These are phyloP conservation scores for Calophaca sinica DNA, from an alignment of 306 rosid species.

Conservation along the genomic window DNA sequence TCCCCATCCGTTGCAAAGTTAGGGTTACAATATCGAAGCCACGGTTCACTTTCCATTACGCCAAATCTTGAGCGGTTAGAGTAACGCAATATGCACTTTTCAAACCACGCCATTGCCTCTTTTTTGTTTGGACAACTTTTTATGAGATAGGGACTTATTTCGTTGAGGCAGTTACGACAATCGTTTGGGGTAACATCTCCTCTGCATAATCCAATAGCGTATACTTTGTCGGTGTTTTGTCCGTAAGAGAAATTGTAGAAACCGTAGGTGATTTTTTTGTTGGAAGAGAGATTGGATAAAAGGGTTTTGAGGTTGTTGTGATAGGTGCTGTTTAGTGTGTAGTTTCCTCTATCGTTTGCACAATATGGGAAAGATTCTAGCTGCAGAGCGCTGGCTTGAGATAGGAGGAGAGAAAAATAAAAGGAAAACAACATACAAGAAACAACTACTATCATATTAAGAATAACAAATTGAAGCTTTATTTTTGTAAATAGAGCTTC, in stretches of 20 bases:
- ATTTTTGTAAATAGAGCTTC: no score
- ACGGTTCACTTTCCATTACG: background rate
- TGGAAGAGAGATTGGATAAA: constrained; percentile 46
- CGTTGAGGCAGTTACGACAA: constrained; percentile 52
- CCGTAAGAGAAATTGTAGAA: constrained; percentile 50
- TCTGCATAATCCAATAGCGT: constrained; percentile 51
- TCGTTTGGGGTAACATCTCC: constrained; percentile 44
- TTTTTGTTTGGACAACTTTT: constrained; percentile 48
- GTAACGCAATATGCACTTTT: constrained; percentile 45
- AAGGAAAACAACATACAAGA: background rate
- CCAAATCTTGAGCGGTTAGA: constrained; percentile 33
- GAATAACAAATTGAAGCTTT: no score
- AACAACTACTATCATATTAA: no score
- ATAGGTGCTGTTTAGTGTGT: constrained; percentile 53
- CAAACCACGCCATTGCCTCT: constrained; percentile 51
- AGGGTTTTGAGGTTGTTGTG: constrained; percentile 48
- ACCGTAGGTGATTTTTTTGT: constrained; percentile 31
- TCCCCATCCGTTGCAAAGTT: no score
- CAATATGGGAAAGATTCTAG: background rate
- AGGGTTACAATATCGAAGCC: background rate
- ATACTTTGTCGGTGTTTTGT: constrained; percentile 34
- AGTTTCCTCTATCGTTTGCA: constrained; percentile 8
- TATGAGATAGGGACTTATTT: constrained; percentile 24
- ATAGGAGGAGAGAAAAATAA: background rate
- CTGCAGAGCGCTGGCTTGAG: background rate